A percentile compares a stretch with the other conserved stretches of the same genome.
Conservation (phyloP, 2,329 filamentous ascomycete species). For the Claviceps monticola region DNA sequence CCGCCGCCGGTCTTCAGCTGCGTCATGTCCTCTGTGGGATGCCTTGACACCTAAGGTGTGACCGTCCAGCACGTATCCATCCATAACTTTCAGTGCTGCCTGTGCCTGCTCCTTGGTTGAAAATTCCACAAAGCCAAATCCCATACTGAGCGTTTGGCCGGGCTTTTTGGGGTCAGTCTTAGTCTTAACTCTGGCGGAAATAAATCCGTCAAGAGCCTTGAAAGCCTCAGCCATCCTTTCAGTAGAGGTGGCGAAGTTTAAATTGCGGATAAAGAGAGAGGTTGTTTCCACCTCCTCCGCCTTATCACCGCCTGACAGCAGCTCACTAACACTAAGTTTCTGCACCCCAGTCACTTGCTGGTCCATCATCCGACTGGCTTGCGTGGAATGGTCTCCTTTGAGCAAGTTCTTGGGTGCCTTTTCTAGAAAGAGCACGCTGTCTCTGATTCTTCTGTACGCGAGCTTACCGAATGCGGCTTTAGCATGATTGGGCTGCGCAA, state of each 20-base stretch:
- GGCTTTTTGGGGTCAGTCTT: slow-evolving; percentile 86
- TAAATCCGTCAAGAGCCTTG: slow-evolving; percentile 69
- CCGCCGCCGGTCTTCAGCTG: slow-evolving; percentile 70
- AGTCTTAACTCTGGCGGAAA: slow-evolving; percentile 82
- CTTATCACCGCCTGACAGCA: slow-evolving; percentile 45
- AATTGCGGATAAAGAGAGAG: slow-evolving; percentile 87
- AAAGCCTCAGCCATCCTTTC: slow-evolving; percentile 65
- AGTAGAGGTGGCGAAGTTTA: slow-evolving; percentile 82
- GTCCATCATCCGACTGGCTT: slow-evolving; percentile 18
- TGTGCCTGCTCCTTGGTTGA: slow-evolving; percentile 62
- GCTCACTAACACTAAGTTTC: slow-evolving; percentile 55
- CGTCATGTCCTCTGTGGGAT: slow-evolving; percentile 77
- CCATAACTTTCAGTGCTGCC: slow-evolving; percentile 71
- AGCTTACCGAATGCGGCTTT: slow-evolving; percentile 72
- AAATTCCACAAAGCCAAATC: slow-evolving; percentile 92
- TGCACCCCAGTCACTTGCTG: slow-evolving; percentile 28
- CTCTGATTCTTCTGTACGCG: slow-evolving; percentile 82
- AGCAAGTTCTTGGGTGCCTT: slow-evolving; percentile 84
- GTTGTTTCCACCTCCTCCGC: slow-evolving; percentile 46
- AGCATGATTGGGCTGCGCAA: slow-evolving; percentile 62
- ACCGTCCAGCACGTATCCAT: slow-evolving; percentile 74
- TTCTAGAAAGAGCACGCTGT: slow-evolving; percentile 83
- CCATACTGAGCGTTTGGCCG: slow-evolving; percentile 84
- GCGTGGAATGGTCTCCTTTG: slow-evolving; percentile 16
- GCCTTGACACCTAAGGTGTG: slow-evolving; percentile 76